phyloP scores from a whole-genome alignment of 495 filamentous ascomycete genomes.

The Tuber umbilicatum region DNA sequence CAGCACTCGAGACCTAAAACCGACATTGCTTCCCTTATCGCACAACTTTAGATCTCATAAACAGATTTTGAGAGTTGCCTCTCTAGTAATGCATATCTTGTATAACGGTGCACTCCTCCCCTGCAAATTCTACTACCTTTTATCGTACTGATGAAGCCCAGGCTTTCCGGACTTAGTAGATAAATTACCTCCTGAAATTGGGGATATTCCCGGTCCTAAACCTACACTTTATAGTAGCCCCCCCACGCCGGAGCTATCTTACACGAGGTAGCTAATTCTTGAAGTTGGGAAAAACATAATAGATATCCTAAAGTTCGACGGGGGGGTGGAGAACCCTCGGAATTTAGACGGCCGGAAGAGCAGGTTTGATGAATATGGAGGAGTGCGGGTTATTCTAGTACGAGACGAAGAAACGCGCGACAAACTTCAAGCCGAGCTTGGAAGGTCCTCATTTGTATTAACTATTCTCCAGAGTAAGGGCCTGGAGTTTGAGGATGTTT shows the following conservation, averaged over 20 bases:
- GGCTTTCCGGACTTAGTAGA: conserved; percentile 46
- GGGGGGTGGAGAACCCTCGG: background rate
- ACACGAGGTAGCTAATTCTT: conserved; percentile 5
- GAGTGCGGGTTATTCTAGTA: too few relatives aligned
- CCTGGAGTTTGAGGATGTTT: too few relatives aligned
- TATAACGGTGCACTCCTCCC: conserved; percentile 25
- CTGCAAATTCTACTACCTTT: background rate
- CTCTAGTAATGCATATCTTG: conserved; percentile 43
- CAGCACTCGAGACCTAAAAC: conserved; percentile 33
- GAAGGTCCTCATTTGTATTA: conserved; percentile 41
- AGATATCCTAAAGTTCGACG: too few relatives aligned
- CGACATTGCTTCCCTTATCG: conserved; percentile 40
- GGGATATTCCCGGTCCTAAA: conserved; percentile 43
- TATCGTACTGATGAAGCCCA: background rate
- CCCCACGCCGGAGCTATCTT: too few relatives aligned
- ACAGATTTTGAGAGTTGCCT: conserved; percentile 46
- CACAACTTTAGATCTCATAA: conserved; percentile 48
- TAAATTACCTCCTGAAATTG: too few relatives aligned
- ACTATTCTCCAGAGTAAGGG: too few relatives aligned
- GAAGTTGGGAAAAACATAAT: background rate
- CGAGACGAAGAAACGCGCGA: too few relatives aligned
- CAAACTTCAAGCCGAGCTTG: conserved; percentile 24
- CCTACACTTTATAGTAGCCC: conserved; percentile 44
- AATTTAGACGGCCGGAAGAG: conserved; percentile 33
- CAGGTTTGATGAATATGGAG: conserved; percentile 37